Percentiles rank a stretch among this genome's conserved stretches.
Evolutionary conservation across 2,329 filamentous ascomycete species (phyloP).

Genomic region (Tolypocladium endophyticum): DNA sequence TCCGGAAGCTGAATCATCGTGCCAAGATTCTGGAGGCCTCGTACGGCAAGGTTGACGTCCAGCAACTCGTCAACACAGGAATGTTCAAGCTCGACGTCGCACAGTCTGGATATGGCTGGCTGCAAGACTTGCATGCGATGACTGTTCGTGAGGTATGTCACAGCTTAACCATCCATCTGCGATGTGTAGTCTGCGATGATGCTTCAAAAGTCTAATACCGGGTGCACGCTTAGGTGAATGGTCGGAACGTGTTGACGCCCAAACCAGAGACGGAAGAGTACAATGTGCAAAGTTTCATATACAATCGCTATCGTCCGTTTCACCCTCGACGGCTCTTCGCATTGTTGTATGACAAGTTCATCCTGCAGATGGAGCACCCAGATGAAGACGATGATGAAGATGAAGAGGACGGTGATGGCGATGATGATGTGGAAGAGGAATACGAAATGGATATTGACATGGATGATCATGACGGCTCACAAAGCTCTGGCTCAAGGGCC

Average conservation of each 20-base stretch:
- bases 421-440: constrained; percentile 14
- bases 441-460: constrained; percentile 10
- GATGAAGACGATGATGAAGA: constrained; percentile 23
- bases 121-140: constrained; percentile 60
- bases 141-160: constrained; percentile 41
- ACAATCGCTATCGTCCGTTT: constrained; percentile 47
- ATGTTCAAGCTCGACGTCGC: constrained; percentile 55
- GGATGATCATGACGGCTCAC: constrained; percentile 4
- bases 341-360: constrained; percentile 37
- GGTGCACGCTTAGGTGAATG: constrained; percentile 24
- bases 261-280: constrained; percentile 67
- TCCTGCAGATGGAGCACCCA: constrained; percentile 34
- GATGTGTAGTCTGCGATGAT: not conserved
- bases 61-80: constrained; percentile 54
- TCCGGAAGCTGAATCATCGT: constrained; percentile 53
- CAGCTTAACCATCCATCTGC: not conserved
- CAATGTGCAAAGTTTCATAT: constrained; percentile 61
- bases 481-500: not conserved
- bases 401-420: constrained; percentile 21
- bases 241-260: constrained; percentile 44
- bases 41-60: constrained; percentile 49
- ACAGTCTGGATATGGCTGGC: constrained; percentile 56
- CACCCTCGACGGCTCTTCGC: constrained; percentile 35
- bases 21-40: constrained; percentile 53
- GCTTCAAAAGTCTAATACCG: not conserved